A percentile compares a stretch with the other conserved stretches of the same genome.
Evolutionary conservation across 1,139 yeast genomes (phyloP).

Genomic region (Scheffersomyces segobiensis): DNA sequence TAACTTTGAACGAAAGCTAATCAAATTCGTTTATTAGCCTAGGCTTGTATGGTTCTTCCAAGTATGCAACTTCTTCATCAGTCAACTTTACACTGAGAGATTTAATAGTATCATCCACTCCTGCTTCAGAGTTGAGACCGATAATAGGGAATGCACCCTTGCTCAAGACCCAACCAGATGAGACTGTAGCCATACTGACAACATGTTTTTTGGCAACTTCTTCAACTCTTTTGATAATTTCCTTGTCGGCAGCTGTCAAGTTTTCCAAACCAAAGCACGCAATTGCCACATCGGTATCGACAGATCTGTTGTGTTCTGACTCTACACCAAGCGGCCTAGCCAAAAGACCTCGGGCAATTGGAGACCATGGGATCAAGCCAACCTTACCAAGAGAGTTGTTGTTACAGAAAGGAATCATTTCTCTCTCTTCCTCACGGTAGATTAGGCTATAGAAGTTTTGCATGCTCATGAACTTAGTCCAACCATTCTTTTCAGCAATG

Average conservation of each 20-base stretch:
- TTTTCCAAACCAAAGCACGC: conserved; percentile 7
- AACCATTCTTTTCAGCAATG: conserved; percentile 15
- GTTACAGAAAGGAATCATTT: conserved; percentile 56
- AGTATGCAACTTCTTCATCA: conserved; percentile 42
- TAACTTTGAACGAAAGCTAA: no score
- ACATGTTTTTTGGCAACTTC: conserved; percentile 46
- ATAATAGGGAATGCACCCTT: conserved; percentile 57
- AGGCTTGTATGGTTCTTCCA: conserved; percentile 49
- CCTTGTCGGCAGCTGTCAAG: conserved; percentile 25
- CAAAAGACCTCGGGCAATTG: conserved; percentile 47
- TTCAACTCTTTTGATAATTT: conserved; percentile 52
- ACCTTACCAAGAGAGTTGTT: conserved; percentile 35
- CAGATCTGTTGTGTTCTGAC: conserved; percentile 18
- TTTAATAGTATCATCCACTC: conserved; percentile 55
- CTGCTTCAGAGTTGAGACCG: conserved; percentile 48
- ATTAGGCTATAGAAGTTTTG: conserved; percentile 57
- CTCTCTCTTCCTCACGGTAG: conserved; percentile 61
- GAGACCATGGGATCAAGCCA: conserved; percentile 55
- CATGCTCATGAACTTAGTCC: conserved; percentile 56
- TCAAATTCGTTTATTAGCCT: conserved; percentile 1
- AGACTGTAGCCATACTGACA: conserved; percentile 53
- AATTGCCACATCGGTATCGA: conserved; percentile 17
- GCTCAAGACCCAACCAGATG: conserved; percentile 54
- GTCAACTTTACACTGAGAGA: conserved; percentile 45
- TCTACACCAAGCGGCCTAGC: conserved; percentile 36